Conservation (phyloP, 148 eudicot genomes). For the Fallopia convolvulus region DNA sequence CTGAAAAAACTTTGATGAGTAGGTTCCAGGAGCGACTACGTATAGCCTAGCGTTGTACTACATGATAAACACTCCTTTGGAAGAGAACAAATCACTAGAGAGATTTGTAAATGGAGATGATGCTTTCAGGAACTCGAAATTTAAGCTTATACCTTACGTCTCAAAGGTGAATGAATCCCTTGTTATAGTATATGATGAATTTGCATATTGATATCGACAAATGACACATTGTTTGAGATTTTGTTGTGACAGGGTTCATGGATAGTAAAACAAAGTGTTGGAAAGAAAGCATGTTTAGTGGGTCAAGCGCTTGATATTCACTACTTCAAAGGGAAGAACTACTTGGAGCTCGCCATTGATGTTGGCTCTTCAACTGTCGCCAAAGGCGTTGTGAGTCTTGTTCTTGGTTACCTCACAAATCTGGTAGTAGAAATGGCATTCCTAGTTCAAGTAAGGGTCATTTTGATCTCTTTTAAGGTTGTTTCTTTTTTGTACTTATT, state of each 20-base stretch:
- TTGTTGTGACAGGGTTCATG: conserved; percentile 53
- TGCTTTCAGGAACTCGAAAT: conserved; percentile 50
- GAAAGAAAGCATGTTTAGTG: conserved; percentile 62
- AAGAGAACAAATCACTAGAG: conserved; percentile 39
- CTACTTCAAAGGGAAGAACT: conserved; percentile 55
- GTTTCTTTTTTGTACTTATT: background rate
- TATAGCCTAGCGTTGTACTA: conserved; percentile 44
- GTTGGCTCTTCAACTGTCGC: conserved; percentile 81
- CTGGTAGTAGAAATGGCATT: conserved; percentile 70
- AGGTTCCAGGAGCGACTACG: conserved; percentile 53
- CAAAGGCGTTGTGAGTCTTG: conserved; percentile 63
- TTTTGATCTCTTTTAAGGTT: background rate
- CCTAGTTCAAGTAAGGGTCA: conserved; percentile 49
- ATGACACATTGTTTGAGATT: conserved; percentile 6
- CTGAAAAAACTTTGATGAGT: background rate
- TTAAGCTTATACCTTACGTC: conserved; percentile 65
- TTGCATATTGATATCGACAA: background rate
- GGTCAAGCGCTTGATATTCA: conserved; percentile 61
- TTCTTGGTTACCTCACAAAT: conserved; percentile 74
- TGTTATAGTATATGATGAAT: background rate
- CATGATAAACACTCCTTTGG: conserved; percentile 46
- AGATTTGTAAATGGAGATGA: conserved; percentile 54
- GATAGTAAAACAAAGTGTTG: conserved; percentile 78
- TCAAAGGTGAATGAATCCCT: conserved; percentile 34
- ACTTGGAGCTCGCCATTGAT: conserved; percentile 63